Percentiles rank a stretch among this genome's conserved stretches.
Conservation (phyloP, 1,139 yeast genomes). For the Saccharomyces hybrid region DNA sequence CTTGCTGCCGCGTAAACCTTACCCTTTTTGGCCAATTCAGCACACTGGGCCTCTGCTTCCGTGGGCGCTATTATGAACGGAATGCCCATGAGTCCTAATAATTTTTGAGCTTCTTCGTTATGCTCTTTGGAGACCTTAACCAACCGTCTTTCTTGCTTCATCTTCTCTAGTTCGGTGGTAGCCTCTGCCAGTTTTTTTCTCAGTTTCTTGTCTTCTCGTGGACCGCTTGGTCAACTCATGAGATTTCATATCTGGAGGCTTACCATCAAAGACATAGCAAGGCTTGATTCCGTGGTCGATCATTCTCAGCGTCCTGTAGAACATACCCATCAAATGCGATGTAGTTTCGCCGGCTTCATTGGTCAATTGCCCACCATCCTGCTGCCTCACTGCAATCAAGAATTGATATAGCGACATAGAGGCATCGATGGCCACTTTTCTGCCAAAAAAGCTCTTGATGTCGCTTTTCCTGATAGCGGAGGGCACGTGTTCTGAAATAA, state of each 20-base stretch:
- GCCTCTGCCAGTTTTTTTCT: constrained; percentile 46
- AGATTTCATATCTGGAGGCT: constrained; percentile 77
- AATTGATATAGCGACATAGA: constrained; percentile 94
- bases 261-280: constrained; percentile 92
- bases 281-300: constrained; percentile 92
- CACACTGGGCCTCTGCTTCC: constrained; percentile 98
- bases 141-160: constrained; percentile 80
- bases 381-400: constrained; percentile 90
- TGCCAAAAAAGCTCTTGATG: constrained; percentile 78
- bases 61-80: constrained; percentile 92
- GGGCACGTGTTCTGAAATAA: constrained; percentile 86
- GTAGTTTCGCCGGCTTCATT: constrained; percentile 90
- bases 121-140: constrained; percentile 85
- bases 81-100: constrained; percentile 83
- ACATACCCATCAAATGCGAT: constrained; percentile 91
- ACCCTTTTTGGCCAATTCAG: constrained; percentile 79
- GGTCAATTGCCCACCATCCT: constrained; percentile 90
- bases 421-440: constrained; percentile 83
- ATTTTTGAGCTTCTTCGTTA: constrained; percentile 82
- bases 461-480: constrained; percentile 68
- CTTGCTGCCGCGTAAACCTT: constrained; percentile 95
- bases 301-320: constrained; percentile 82
- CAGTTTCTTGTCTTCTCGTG: constrained; percentile 76
- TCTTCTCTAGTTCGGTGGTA: constrained; percentile 53
- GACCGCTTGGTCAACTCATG: constrained; percentile 87